Evolutionary conservation across 2,329 filamentous ascomycete genomes (phyloP), one percentile per base, ranked within the genome.

Genomic region (Bertia moriformis): DNA sequence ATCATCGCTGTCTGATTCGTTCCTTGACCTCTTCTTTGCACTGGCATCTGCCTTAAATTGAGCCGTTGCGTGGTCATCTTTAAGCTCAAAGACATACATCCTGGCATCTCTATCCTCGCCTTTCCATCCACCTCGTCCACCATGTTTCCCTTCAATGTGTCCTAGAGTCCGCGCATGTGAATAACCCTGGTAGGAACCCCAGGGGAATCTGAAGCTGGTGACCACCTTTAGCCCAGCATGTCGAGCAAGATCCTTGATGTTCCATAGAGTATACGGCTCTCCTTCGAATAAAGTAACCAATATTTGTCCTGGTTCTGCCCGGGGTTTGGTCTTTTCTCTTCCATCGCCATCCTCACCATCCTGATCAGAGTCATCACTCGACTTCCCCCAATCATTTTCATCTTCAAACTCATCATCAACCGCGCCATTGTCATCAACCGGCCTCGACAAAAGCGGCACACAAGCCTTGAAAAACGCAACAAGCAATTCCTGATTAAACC

Each of bases 31-130:
- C n/a, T 29, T 29, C 24, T 29, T 29, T 10, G 24, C 24, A 10
- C 10, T n/a, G 10, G 10, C 10, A 10, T 10, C 10, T 10, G 10
- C 10, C 24, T 29, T 29, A 10, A n/a, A n/a, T n/a, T n/a, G 24
- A n/a, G 24, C 24, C 10, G 10, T n/a, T 29, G 10, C n/a, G n/a
- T 29, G 10, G 10, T 35, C 32, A 10, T 10, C 10, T 18, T 35
- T 35, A 15, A 35, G 10, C 15, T 35, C 32, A 35, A 35, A 35
- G 32, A 17, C 32, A 35, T 35, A 35, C 32, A 35, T 35, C 7
- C 32, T 10, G 12, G 32, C 32, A 13, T 35, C 15, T 7, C 32
- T 7, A 18, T 35, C 32, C 15, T 35, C 32, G 10, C 32, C 32
- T 18, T 15, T 35, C 32, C 32, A 35, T 7, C 32, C 32, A 7